Evolutionary conservation across 306 rosid species (phyloP).

Genomic region (Begonia masoniana): DNA sequence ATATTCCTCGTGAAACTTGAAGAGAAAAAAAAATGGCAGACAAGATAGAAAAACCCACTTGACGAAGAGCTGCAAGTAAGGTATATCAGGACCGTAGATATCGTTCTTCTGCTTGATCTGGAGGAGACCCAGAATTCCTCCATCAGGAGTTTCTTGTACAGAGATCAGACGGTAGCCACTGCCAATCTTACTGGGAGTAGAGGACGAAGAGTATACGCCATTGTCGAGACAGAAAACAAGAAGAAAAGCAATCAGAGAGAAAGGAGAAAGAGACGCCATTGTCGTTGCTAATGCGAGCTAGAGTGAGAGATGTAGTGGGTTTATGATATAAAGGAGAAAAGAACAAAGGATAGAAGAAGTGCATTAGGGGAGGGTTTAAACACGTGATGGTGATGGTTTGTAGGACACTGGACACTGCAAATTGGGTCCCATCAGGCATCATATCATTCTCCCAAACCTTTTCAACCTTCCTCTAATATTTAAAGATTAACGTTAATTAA

Average conservation of each 20-base stretch:
- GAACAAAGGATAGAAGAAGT: too few species aligned
- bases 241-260: not conserved
- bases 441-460: too few species aligned
- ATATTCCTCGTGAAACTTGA: not conserved
- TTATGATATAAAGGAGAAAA: too few species aligned
- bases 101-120: slow-evolving; percentile 38
- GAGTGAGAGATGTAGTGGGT: too few species aligned
- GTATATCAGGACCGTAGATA: slow-evolving; percentile 68
- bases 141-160: slow-evolving; percentile 48
- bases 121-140: slow-evolving; percentile 60
- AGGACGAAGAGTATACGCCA: slow-evolving; percentile 19
- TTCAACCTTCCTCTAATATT: too few species aligned
- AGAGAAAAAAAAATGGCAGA: not conserved
- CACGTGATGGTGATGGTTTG: too few species aligned
- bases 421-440: too few species aligned
- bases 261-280: too few species aligned
- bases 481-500: too few species aligned
- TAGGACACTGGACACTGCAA: too few species aligned
- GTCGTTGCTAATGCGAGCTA: too few species aligned
- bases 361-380: too few species aligned
- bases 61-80: slow-evolving; percentile 56
- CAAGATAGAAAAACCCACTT: slow-evolving; percentile 33
- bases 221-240: slow-evolving; percentile 18
- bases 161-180: slow-evolving; percentile 75
- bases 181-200: slow-evolving; percentile 42